phyloP scores from a whole-genome alignment of 129 eudicot genomes.

The Erigeron canadensis region DNA sequence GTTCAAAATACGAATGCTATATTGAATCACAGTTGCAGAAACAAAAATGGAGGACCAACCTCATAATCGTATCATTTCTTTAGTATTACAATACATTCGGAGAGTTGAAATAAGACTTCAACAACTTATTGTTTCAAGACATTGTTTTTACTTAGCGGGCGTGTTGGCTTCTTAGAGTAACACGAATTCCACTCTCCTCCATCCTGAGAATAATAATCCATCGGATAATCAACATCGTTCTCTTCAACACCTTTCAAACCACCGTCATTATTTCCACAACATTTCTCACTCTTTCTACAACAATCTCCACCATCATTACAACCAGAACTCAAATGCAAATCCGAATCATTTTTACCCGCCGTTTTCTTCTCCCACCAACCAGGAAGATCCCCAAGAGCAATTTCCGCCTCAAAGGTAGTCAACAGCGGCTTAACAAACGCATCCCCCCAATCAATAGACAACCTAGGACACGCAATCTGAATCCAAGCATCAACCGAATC shows the following conservation, averaged over 20 bases:
- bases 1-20: conserved; percentile 1
- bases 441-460: conserved; percentile 98
- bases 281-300: conserved; percentile 35
- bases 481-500: conserved; percentile 96
- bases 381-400: conserved; percentile 83
- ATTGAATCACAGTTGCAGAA: conserved; percentile 17
- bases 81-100: not conserved
- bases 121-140: conserved; percentile 32
- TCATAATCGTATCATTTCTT: conserved; percentile 14
- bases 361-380: conserved; percentile 94
- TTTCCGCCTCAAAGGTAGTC: conserved; percentile 88
- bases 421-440: conserved; percentile 70
- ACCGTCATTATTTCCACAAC: conserved; percentile 43
- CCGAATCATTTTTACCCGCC: conserved; percentile 12
- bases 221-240: conserved; percentile 67
- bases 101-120: not conserved
- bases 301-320: conserved; percentile 36
- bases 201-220: conserved; percentile 96
- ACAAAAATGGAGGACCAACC: conserved; percentile 9
- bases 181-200: conserved; percentile 96
- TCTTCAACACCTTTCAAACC: conserved; percentile 21
- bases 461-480: conserved; percentile 91
- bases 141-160: conserved; percentile 37
- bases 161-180: conserved; percentile 63
- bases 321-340: conserved; percentile 6